Evolutionary conservation across 1,284 basidiomycete genomes (phyloP).

Genomic region (Ustilago tritici): DNA sequence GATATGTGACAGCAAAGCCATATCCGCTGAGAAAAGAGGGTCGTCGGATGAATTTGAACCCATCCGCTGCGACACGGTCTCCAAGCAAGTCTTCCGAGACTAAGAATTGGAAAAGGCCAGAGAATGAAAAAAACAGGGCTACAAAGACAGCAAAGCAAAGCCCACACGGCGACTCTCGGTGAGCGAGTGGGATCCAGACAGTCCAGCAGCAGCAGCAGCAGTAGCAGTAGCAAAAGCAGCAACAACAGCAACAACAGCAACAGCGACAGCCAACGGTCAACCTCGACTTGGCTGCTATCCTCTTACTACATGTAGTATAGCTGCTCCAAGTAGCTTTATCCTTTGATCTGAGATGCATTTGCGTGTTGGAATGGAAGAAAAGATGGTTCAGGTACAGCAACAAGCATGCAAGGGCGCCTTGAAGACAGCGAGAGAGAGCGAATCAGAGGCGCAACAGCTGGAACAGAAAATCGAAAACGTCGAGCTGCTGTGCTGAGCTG

Average conservation of each 20-base stretch:
- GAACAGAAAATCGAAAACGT: not conserved
- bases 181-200: not conserved
- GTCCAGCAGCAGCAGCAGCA: not conserved
- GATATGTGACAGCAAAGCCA: not conserved
- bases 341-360: not conserved
- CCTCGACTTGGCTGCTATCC: not conserved
- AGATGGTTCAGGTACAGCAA: conserved; percentile 11
- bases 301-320: not conserved
- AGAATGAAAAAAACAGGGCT: not conserved
- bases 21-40: not conserved
- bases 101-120: not conserved
- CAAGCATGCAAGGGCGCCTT: conserved; percentile 7
- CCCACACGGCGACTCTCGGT: not conserved
- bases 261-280: not conserved
- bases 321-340: too few species aligned
- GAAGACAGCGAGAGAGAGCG: too few species aligned
- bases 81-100: not conserved
- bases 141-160: not conserved
- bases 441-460: not conserved
- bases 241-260: not conserved
- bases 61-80: not conserved
- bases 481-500: too few species aligned
- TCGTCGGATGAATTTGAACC: not conserved
- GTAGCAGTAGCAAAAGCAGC: too few species aligned
- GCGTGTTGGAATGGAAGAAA: conserved; percentile 7